Base-by-base conservation (phyloP, 805 yeast genomes). In the Pichia gijzeniarum region DNA sequence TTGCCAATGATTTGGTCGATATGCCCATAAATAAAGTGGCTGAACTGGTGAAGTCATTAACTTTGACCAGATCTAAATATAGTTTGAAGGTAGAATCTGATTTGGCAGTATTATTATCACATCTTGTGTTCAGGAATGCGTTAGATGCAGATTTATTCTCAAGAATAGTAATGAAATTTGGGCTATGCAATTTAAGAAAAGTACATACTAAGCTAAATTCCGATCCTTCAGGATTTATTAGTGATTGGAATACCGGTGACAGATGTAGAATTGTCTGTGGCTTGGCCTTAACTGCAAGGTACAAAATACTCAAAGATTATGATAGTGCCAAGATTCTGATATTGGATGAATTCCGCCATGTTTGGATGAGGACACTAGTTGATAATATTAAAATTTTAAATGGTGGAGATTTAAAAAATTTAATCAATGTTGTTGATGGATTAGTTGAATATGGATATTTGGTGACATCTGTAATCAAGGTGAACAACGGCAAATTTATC, bases 201-300 rank as follows among this genome's bases (percentile, higher is more conserved):
- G 42, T 55, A 10, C 48, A 52, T 31, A 40, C 38, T 20, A 49
- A 38, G 25, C 41, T 22, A 32, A 48, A n/a, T 21, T 14, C 14
- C 3, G 49, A 47, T 36, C 49, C 51, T 3, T 38, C 31, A 16
- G 44, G 42, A 2, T 28, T 56, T 3, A 35, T 50, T 7, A 20
- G 30, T 5, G 39, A 44, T 16, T 45, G 49, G 43, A 33, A 40
- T 16, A 38, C 12, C 1, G 50, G 51, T 30, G 35, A 41, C 5
- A 43, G 48, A n/a, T 25, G 53, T 13, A 33, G 41, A 22, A 44
- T 58, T 1, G 50, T 54, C 22, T 45, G 55, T 16, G 51, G 51
- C 33, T 47, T 62, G 30, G 45, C 54, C 1, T 27, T 61, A 12
- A 53, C 60, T 1, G 57, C 58, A 7, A 52, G 61, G 12, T 56